Base-by-base conservation (phyloP, 306 rosid species). In the Clitoria ternatea region DNA sequence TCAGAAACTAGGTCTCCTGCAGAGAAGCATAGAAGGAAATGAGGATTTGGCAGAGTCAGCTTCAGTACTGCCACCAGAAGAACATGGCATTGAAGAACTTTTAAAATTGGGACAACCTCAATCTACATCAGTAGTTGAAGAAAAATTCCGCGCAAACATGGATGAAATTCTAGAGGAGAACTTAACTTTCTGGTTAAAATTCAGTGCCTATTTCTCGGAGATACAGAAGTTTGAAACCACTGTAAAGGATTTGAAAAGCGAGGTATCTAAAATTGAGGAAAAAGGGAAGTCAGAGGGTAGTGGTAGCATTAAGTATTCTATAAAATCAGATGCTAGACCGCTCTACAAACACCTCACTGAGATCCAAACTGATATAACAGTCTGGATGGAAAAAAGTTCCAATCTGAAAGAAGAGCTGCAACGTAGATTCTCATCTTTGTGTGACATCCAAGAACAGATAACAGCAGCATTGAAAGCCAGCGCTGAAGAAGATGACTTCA, bases 131-230 rank as follows among this genome's bases (percentile, higher is more conserved):
- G 74, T 76, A 57, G 70, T 80, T 1, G 99, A 95, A 81, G 87
- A 87, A 68, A 85, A 77, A 49, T 89, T 95, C 69, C 82, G 99
- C 22, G 33, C 59, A 7, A 74, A 57, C 70, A 86, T 95, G 35
- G 99, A 95, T 61, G 96, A 83, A 83, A 80, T 95, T 45, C 85
- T 95, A 17, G 99, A 95, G 78, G 88, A 95, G 77, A 95, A 95
- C 85, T 80, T 95, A 33, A 87, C 52, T 66, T 95, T 91, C 82
- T 95, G 99, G 99, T 67, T 91, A 37, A 84, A 85, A 36, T 95
- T 91, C 72, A 87, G 99, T 74, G 76, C 91, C 59, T 80, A 88
- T 17, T 81, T 83, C 80, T 86, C 86, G 19, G 85, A 91, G 75
- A 85, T 89, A 78, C 92, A 89, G 62, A 86, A 80, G 66, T 95